phyloP scores from a whole-genome alignment of 1,284 basidiomycete genomes.

The Sphagnurus paluster region DNA sequence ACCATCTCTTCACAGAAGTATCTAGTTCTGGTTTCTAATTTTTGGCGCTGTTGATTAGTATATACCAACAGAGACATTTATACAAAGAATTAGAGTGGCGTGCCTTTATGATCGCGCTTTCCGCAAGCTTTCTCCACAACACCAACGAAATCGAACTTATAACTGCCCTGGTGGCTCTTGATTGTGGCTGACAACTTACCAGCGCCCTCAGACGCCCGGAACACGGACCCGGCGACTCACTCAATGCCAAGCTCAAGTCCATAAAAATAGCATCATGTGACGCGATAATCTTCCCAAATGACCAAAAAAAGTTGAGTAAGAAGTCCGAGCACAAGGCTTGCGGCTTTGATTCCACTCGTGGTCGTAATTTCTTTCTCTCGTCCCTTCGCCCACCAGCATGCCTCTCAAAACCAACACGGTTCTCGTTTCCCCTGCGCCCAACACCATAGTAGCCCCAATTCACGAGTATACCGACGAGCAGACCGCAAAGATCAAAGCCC shows the following conservation, averaged over 20 bases:
- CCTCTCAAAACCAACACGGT: constrained; percentile 25
- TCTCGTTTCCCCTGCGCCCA: constrained; percentile 33
- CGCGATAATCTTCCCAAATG: constrained; percentile 5
- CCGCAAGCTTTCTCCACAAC: too few relatives aligned
- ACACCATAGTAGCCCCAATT: constrained; percentile 49
- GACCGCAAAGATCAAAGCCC: constrained; percentile 52
- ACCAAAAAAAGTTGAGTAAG: constrained; percentile 16
- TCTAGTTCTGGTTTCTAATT: background rate
- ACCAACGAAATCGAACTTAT: too few relatives aligned
- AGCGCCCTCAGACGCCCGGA: too few relatives aligned
- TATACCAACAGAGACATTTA: too few relatives aligned
- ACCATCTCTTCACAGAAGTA: constrained; percentile 2
- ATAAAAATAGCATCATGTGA: constrained; percentile 10
- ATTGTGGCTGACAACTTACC: too few relatives aligned
- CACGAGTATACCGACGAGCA: constrained; percentile 68
- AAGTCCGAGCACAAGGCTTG: background rate
- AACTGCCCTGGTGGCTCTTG: too few relatives aligned
- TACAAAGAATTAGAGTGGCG: too few relatives aligned
- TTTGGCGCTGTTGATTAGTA: background rate
- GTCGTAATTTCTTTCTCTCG: constrained; percentile 7
- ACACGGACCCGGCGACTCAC: background rate
- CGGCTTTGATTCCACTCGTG: constrained; percentile 9
- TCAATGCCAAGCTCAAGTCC: background rate
- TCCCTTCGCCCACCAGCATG: constrained; percentile 14
- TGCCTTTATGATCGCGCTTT: too few relatives aligned